These are phyloP conservation scores for Coleophoma cylindrospora DNA, from an alignment of 2,329 filamentous ascomycete species.

Conservation along the genomic window DNA sequence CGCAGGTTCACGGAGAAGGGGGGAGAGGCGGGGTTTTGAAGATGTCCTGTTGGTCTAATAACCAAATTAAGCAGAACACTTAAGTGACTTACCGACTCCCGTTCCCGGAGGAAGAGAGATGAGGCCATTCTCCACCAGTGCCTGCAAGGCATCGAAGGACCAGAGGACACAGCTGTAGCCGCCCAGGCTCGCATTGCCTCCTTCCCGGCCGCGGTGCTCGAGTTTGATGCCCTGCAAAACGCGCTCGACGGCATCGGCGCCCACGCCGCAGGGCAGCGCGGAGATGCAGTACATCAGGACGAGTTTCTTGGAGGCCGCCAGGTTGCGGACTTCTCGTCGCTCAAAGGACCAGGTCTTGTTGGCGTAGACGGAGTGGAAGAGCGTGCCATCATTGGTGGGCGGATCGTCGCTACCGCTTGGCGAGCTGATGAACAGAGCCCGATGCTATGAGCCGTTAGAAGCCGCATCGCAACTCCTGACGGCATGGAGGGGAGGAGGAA, in stretches of 20 bases:
- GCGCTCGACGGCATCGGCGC: slow-evolving; percentile 3
- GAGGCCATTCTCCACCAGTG: slow-evolving; percentile 9
- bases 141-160: slow-evolving; percentile 14
- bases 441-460: slow-evolving; percentile 11
- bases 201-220: slow-evolving; percentile 11
- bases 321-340: slow-evolving; percentile 9
- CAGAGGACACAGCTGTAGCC: slow-evolving; percentile 21
- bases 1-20: no score
- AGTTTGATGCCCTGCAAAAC: slow-evolving; percentile 13
- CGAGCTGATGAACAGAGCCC: slow-evolving; percentile 18
- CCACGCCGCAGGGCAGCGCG: slow-evolving; percentile 6
- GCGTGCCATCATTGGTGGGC: slow-evolving; percentile 10
- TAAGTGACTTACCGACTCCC: no score
- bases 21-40: no score
- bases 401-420: slow-evolving; percentile 5
- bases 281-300: slow-evolving; percentile 14
- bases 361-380: slow-evolving; percentile 17
- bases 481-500: background rate
- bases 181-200: slow-evolving; percentile 12
- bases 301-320: slow-evolving; percentile 13
- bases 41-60: no score
- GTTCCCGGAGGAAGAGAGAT: background rate
- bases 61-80: no score
- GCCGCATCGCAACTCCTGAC: slow-evolving; percentile 1
- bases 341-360: slow-evolving; percentile 10